These are phyloP conservation scores for Lophiostoma macrostomum DNA, from an alignment of 495 filamentous ascomycete species.

Conservation along the genomic window DNA sequence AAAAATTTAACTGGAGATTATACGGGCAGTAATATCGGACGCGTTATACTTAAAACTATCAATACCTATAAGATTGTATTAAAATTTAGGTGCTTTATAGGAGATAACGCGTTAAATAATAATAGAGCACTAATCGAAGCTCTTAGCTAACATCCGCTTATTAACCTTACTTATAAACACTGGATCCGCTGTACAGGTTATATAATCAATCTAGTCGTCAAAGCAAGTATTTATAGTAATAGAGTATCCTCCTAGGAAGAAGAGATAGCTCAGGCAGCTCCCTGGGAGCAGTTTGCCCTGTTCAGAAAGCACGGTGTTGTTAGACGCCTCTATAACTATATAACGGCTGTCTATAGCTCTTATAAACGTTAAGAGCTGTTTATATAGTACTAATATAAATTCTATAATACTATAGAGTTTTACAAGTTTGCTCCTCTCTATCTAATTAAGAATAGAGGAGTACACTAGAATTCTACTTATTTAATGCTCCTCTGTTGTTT, in stretches of 20 bases:
- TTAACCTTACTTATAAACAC: background rate
- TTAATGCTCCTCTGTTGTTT: background rate
- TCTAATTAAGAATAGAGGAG: background rate
- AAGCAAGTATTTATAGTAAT: slow-evolving; percentile 1
- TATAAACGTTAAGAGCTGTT: background rate
- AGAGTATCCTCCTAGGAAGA: background rate
- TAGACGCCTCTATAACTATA: background rate
- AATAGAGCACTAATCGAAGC: background rate
- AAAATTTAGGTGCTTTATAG: slow-evolving; percentile 1
- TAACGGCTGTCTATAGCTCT: background rate
- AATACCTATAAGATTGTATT: background rate
- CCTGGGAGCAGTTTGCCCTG: background rate
- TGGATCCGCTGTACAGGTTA: background rate
- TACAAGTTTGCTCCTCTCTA: background rate
- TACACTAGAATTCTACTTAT: background rate
- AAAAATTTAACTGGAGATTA: background rate
- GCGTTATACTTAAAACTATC: background rate
- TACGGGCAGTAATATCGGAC: background rate
- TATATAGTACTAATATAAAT: no score
- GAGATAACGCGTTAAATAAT: background rate
- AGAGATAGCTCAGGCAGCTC: background rate
- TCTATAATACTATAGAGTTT: background rate
- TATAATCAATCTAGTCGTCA: background rate
- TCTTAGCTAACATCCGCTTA: background rate
- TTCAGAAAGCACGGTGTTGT: background rate